Evolutionary conservation across 176 grass and related monocot species (phyloP), one percentile per base, ranked within the genome.

Genomic region (Oryza coarctata): DNA sequence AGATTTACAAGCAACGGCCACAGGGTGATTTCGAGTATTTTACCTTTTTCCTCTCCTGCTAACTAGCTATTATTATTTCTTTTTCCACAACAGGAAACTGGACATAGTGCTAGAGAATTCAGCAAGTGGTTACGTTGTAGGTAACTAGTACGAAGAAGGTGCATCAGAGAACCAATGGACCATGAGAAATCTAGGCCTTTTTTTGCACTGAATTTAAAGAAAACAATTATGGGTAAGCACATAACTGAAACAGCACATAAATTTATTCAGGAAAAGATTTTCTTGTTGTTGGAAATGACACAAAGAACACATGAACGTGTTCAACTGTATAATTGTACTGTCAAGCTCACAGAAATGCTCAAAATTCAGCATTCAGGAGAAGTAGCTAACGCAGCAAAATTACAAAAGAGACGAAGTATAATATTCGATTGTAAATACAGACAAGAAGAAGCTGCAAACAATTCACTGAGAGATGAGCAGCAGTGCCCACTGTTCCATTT

Each of bases 1-100:
- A 60, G n/a, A 82, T 67, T 8, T 73, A 45, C 47, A 89, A 78
- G 83, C 72, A 78, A 82, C 66, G 86, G 1, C 27, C 20, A 62
- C 35, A 75, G 57, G 61, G 3, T 75, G 26, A 68, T 68, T 57
- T 75, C 70, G 28, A 45, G 26, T 62, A 41, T 31, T 13, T 83
- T 27, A 31, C 26, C 38, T 32, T 52, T 52, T 57, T 47, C 39
- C 63, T 47, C 38, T 12, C 4, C 3, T 28, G 20, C 27, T 22
- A 52, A 30, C 28, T 33, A 18, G 30, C n/a, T n/a, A n/a, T 0
- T 50, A 60, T 22, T 60, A 60, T 25, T 64, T 22, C 6, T 23
- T 23, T 76, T 32, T 68, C 45, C 47, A 61, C 64, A 58, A 77
- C 2, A 49, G 20, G 45, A 60, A 29, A 45, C n/a, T n/a, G 38